Evolutionary conservation across 2,329 filamentous ascomycete genomes (phyloP).

Genomic region (Corniculantispora saksenae): DNA sequence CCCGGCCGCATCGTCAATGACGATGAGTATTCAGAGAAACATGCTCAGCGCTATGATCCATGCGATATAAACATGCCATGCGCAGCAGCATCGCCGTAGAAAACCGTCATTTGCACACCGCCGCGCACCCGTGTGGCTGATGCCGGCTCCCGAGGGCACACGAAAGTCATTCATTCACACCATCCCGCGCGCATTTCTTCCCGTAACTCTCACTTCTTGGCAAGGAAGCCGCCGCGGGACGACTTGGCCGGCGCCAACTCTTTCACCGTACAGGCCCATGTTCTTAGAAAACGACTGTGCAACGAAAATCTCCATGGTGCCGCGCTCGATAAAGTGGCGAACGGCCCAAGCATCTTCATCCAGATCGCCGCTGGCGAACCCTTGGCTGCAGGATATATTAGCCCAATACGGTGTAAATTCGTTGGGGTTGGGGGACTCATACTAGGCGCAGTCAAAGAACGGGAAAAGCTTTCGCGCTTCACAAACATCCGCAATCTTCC

Average conservation of each 20-base stretch:
- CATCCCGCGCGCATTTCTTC: neutral
- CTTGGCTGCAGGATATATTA: conserved; percentile 28
- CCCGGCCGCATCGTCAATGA: neutral
- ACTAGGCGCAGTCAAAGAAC: conserved; percentile 40
- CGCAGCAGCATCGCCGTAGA: neutral
- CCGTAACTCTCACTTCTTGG: conserved; percentile 22
- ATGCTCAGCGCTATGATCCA: neutral
- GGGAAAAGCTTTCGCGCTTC: conserved; percentile 32
- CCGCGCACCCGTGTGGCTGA: no score
- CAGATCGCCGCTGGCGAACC: conserved; percentile 37
- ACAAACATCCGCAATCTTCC: conserved; percentile 32
- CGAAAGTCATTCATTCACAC: neutral
- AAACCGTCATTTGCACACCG: no score
- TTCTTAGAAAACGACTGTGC: conserved; percentile 41
- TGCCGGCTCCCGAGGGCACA: no score
- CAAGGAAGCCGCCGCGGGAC: conserved; percentile 45
- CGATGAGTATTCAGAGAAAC: neutral
- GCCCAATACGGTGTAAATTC: neutral
- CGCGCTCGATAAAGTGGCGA: conserved; percentile 29
- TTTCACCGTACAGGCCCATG: conserved; percentile 39
- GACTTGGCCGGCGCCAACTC: conserved; percentile 32
- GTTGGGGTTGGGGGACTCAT: neutral
- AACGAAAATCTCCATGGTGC: conserved; percentile 28
- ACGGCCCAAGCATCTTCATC: conserved; percentile 37
- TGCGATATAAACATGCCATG: neutral